Conservation (phyloP, 2,329 filamentous ascomycete species). For the Pseudocercospora cruenta region DNA sequence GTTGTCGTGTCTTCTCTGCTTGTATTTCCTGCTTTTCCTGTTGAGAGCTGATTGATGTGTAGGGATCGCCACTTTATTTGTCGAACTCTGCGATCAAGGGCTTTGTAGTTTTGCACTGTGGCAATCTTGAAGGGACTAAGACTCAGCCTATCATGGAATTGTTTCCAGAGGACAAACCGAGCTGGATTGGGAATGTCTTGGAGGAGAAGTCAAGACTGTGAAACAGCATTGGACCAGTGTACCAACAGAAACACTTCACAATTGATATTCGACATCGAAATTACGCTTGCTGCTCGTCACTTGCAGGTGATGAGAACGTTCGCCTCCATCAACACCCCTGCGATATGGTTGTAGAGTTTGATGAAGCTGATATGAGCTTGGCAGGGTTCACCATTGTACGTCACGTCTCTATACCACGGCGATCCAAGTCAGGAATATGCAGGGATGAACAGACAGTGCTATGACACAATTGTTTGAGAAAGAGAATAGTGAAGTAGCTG, state of each 20-base stretch:
- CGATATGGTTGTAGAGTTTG: neutral
- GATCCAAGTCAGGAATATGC: slow-evolving; percentile 23
- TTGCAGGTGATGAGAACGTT: neutral
- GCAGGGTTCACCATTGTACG: slow-evolving; percentile 27
- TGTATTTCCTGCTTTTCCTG: neutral
- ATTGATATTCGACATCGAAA: neutral
- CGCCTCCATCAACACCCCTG: neutral
- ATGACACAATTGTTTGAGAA: neutral
- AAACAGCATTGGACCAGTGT: neutral
- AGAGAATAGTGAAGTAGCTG: neutral
- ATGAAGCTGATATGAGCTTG: neutral
- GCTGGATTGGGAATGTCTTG: slow-evolving; percentile 24
- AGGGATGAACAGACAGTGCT: slow-evolving; percentile 16
- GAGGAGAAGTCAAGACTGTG: slow-evolving; percentile 25
- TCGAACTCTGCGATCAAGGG: slow-evolving; percentile 28
- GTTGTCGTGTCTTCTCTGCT: too few species aligned
- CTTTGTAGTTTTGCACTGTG: slow-evolving; percentile 24
- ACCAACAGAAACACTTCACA: neutral
- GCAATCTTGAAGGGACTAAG: slow-evolving; percentile 24
- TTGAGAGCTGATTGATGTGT: neutral
- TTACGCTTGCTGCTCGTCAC: neutral
- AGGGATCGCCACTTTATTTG: slow-evolving; percentile 31
- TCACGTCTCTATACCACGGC: slow-evolving; percentile 25
- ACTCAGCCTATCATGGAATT: slow-evolving; percentile 25
- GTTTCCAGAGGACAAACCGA: slow-evolving; percentile 21